Evolutionary conservation across 2,329 filamentous ascomycete species (phyloP).

Genomic region (Colletotrichum gloeosporioides): DNA sequence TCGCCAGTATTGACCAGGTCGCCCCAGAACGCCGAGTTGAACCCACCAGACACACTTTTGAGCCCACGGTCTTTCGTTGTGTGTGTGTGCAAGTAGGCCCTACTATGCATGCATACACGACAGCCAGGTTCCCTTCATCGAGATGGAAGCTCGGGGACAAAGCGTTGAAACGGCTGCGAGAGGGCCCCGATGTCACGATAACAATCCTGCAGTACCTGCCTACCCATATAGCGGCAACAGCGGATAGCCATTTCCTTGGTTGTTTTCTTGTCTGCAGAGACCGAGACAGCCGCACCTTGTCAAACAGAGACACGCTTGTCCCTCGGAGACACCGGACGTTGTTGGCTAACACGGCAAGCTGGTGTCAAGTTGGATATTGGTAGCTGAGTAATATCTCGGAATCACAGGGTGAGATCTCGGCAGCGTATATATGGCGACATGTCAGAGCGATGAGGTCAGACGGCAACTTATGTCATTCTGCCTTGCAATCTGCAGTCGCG

Average conservation of each 20-base stretch:
- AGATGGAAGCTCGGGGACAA: neutral
- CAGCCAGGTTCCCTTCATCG: neutral
- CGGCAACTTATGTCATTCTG: neutral
- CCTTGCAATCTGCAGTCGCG: neutral
- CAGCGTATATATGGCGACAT: neutral
- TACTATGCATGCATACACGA: neutral
- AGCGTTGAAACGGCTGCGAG: constrained; percentile 13
- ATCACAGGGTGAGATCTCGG: neutral
- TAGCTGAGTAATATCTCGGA: neutral
- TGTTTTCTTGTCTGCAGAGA: neutral
- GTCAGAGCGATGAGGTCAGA: constrained; percentile 4
- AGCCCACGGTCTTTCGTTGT: neutral
- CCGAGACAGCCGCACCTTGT: neutral
- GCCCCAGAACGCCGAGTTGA: neutral
- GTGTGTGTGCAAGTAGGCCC: neutral
- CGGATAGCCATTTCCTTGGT: neutral
- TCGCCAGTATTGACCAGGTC: neutral
- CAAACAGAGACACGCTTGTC: neutral
- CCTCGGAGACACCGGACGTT: neutral
- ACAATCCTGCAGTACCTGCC: neutral
- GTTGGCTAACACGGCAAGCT: neutral
- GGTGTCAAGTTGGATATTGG: neutral
- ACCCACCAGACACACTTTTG: neutral
- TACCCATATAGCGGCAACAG: neutral
- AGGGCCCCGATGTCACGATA: neutral